Percentiles rank a stretch among this genome's conserved stretches.
Conservation (phyloP, 176 grass and related monocot genomes). For the sorghum (Sorghum bicolor) region DNA sequence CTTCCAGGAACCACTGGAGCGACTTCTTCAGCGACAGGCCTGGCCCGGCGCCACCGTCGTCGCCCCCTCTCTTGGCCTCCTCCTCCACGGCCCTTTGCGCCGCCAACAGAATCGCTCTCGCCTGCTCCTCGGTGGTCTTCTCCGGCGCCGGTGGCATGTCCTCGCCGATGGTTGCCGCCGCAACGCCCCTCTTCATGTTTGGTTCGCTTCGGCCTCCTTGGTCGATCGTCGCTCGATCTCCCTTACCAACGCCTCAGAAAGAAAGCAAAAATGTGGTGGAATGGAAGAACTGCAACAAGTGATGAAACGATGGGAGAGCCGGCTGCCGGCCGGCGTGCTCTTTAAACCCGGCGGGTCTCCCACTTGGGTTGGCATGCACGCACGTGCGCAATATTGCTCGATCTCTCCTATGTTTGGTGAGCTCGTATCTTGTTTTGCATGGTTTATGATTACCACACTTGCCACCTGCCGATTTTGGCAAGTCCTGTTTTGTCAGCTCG, state of each 20-base stretch:
- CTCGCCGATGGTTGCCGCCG: not conserved
- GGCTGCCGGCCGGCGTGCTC: not conserved
- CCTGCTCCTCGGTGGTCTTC: not conserved
- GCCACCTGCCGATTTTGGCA: not conserved
- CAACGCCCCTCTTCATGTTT: not conserved
- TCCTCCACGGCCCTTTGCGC: slow-evolving; percentile 17
- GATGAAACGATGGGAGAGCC: too few relatives aligned
- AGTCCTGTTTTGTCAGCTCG: not conserved
- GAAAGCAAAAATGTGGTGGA: not conserved
- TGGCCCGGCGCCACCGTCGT: not conserved
- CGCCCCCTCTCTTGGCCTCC: not conserved
- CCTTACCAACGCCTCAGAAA: not conserved
- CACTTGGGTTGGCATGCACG: not conserved
- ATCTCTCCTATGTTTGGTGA: not conserved
- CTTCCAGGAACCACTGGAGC: slow-evolving; percentile 27
- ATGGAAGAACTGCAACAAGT: not conserved
- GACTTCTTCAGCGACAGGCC: slow-evolving; percentile 2
- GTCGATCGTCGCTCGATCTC: not conserved
- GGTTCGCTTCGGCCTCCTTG: not conserved
- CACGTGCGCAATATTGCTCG: not conserved
- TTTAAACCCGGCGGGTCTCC: not conserved
- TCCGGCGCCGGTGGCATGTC: not conserved
- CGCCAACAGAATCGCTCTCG: slow-evolving; percentile 2
- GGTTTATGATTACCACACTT: not conserved
- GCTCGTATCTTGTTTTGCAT: not conserved